A percentile compares a stretch with the other conserved stretches of the same genome.
Conservation (phyloP, 2,329 filamentous ascomycete genomes). For the Daldinia eschscholtzii region DNA sequence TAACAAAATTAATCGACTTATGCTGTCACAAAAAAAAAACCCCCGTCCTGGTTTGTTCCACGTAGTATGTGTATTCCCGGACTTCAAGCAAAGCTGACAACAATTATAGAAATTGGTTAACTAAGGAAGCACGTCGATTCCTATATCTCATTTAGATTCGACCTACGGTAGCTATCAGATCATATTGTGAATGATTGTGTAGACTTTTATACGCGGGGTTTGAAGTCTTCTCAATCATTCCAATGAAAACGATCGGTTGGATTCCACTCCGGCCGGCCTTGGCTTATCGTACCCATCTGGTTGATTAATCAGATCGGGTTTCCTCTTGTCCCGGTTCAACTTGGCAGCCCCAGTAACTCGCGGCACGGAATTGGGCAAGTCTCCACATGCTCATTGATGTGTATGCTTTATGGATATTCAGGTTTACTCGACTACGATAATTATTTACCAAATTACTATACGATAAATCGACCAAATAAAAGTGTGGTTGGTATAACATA, state of each 20-base stretch:
- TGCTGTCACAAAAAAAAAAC: background rate
- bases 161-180: background rate
- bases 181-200: background rate
- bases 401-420: background rate
- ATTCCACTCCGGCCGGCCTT: background rate
- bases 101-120: background rate
- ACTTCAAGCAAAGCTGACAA: background rate
- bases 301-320: constrained; percentile 19
- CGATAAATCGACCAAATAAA: background rate
- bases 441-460: background rate
- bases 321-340: constrained; percentile 6
- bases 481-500: background rate
- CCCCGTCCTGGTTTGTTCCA: background rate
- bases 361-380: background rate
- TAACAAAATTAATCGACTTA: background rate
- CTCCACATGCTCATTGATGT: background rate
- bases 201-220: background rate
- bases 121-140: background rate
- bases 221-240: background rate
- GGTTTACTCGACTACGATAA: background rate
- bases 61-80: background rate
- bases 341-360: background rate
- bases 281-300: background rate
- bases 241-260: background rate
- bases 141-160: background rate